Base-by-base conservation (phyloP, 2,329 filamentous ascomycete genomes). In the Cordyceps farinosa region DNA sequence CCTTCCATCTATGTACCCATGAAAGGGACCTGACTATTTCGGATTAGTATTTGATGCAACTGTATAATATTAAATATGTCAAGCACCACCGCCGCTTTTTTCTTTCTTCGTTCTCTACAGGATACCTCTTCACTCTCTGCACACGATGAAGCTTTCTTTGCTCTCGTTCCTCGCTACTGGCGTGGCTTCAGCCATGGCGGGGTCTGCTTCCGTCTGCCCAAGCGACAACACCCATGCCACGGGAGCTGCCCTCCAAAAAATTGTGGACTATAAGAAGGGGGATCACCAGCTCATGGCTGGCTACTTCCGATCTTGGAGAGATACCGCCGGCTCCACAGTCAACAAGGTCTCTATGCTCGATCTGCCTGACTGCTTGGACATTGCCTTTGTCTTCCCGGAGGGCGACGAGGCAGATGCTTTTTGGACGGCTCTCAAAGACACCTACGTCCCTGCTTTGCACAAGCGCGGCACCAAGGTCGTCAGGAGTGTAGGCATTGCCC, bases 351-450 rank as follows among this genome's bases (percentile, higher is more conserved):
- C 42, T 45, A 63, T 63, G 61, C 50, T 55, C n/a, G 61, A 63
- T 29, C 27, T 63, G 32, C 61, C 61, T 5, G 61, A 63, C 61
- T 63, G 61, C 22, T 53, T 63, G 2, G 61, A 63, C 53, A 63
- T 63, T 63, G 61, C 53, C 53, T 51, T 63, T 51, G 61, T 63
- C n/a, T 63, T 63, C 36, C 34, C 61, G 17, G 29, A 63, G 2
- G 61, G 61, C 22, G 30, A 45, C 45, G 61, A 63, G 61, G 15
- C 44, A 3, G 36, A 40, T 13, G 32, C 44, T 5, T 63, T 63
- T 9, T 63, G 44, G 27, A 47, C 53, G 3, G 29, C 54, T 3
- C 45, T 63, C 36, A 63, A 53, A 9, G 29, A 40, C 29, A 63
- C 52, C 27, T 63, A 63, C 29, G 61, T 47, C 0, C 61, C 61